Base-by-base conservation (phyloP, 805 yeast species). In the Candida loeiensis region DNA sequence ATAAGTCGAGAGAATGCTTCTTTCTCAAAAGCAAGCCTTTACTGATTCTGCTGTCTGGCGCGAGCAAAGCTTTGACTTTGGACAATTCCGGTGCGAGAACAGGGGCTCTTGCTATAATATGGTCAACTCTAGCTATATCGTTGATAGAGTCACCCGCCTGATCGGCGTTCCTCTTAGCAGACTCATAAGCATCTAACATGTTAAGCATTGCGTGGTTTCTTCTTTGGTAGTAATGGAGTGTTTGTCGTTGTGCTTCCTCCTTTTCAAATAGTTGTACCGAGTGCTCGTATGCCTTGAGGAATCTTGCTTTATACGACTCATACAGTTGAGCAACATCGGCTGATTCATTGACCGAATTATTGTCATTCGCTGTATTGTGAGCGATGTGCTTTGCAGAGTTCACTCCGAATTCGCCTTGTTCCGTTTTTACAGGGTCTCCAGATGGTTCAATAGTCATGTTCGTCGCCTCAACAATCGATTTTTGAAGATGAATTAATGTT, bases 201-300 rank as follows among this genome's bases (percentile, higher is more conserved):
- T 64, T 65, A 7, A 69, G 39, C 22, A 69, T 34, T 0, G 71
- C 69, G 35, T 63, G 61, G 43, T 65, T 65, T 29, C 71, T 54
- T 34, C 73, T 45, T 36, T 64, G 56, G 40, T 57, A 64, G 43
- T 53, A 61, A 31, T 55, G 45, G 12, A 67, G 43, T 5, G 71
- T 49, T 34, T 64, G 61, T 19, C 73, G 45, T 45, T 63, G 69
- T 15, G 60, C 49, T 35, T 51, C 49, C 44, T 69, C 73, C n/a
- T 52, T 47, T 24, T 54, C 44, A 43, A 59, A 62, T 19, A 69
- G 48, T 27, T 50, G 41, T 29, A 51, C 53, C 9, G 67, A 58
- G 20, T 42, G 39, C 6, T 50, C 33, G 16, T 39, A 26, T 1
- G 24, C 42, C 9, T 15, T 18, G 11, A 31, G 16, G 18, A 37